These are phyloP conservation scores for Blepharisma stoltei DNA, from an alignment of 73 alveolate genomes.

Conservation along the genomic window DNA sequence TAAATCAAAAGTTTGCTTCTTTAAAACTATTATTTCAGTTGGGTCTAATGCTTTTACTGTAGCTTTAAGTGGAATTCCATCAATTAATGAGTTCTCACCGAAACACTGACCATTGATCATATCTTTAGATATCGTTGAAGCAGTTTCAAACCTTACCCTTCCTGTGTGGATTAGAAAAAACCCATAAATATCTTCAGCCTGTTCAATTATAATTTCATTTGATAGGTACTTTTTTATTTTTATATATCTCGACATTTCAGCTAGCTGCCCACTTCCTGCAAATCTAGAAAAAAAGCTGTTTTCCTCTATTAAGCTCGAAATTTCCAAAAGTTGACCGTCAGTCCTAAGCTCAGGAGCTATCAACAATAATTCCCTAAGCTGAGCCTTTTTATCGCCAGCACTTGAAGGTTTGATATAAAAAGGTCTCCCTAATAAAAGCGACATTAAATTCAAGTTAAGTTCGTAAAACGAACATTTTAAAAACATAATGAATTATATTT, in stretches of 20 bases:
- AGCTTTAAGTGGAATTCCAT: background rate
- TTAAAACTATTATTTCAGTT: background rate
- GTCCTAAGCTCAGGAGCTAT: background rate
- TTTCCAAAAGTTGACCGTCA: background rate
- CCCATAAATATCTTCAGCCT: slow-evolving; percentile 2
- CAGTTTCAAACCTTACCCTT: background rate
- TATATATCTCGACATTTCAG: background rate
- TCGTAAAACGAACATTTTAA: background rate
- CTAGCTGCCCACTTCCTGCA: slow-evolving; percentile 15
- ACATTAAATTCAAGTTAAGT: too few relatives aligned
- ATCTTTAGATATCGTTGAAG: background rate
- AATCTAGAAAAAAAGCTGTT: background rate
- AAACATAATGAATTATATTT: background rate
- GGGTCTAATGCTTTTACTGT: slow-evolving; percentile 11
- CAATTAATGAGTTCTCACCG: background rate
- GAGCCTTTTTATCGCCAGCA: background rate
- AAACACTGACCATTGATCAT: background rate
- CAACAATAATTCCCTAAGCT: background rate
- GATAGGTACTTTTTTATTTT: background rate
- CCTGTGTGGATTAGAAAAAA: background rate
- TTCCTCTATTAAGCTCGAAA: background rate
- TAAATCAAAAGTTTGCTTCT: background rate
- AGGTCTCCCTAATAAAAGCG: background rate
- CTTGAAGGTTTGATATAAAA: background rate
- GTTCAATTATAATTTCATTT: background rate